Conservation (phyloP, 2,329 filamentous ascomycete species). For the Venturia asperata region DNA sequence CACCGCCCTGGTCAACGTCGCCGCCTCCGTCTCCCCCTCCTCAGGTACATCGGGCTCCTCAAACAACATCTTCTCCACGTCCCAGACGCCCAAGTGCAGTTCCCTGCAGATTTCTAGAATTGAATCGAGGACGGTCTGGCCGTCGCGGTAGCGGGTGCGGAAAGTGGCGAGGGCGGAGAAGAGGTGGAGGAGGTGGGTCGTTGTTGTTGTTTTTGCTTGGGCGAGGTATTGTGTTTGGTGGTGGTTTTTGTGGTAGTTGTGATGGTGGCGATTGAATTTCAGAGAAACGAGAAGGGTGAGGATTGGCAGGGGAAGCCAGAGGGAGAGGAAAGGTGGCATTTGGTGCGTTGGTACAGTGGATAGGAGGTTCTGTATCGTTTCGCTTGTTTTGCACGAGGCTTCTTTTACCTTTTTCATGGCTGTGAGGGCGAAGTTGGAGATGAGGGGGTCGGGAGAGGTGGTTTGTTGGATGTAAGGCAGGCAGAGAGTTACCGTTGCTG, state of each 20-base stretch:
- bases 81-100: constrained; percentile 11
- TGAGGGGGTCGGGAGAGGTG: background rate
- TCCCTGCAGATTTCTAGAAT: background rate
- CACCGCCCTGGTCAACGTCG: constrained; percentile 18
- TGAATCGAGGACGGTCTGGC: constrained; percentile 1
- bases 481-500: constrained; percentile 16
- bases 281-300: constrained; percentile 13
- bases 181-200: constrained; percentile 11
- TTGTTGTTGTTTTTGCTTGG: background rate
- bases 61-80: background rate
- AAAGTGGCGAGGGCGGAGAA: constrained; percentile 2
- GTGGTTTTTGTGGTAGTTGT: background rate
- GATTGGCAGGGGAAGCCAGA: constrained; percentile 16
- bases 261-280: constrained; percentile 2
- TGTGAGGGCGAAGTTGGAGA: constrained; percentile 13
- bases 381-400: constrained; percentile 2
- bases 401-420: constrained; percentile 17
- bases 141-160: background rate
- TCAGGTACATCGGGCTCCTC: background rate
- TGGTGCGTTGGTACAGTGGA: background rate
- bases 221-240: no score
- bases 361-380: constrained; percentile 10
- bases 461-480: constrained; percentile 15
- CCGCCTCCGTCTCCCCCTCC: constrained; percentile 20
- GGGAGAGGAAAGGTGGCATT: constrained; percentile 15